Base-by-base conservation (phyloP, 345 rosid genomes). In the Balakata baccata region DNA sequence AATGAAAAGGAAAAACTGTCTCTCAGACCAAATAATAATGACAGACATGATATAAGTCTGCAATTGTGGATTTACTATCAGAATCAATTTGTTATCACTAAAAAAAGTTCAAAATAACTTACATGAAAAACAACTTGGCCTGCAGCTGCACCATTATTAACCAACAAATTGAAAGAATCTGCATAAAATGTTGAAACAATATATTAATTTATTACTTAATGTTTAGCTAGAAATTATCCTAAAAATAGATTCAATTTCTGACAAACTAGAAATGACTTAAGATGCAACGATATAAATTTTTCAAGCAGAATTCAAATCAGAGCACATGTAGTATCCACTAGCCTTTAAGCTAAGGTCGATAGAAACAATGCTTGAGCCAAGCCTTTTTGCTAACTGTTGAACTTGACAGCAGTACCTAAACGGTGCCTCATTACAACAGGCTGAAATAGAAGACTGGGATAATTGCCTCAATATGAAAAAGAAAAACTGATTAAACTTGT, bases 81-180 rank as follows among this genome's bases (percentile, higher is more conserved):
- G 13, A n/a, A 54, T 54, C 37, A 22, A 3, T 22, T 22, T 58
- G 5, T 22, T 7, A 54, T 54, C 6, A 18, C 11, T 58, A 37
- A 14, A 54, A 8, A 45, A 61, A 51, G 38, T 45, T 22, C 17
- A n/a, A 45, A 53, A 49, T 22, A 69, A 77, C 92, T 83, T 81
- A 94, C 98, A 20, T 94, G 98, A 85, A 89, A 94, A 75, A 94
- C 81, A 69, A 94, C 95, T 81, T 94, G 98, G 60, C 98, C 98
- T 41, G 98, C 98, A 78, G 98, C 87, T 60, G 88, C 91, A 68
- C 98, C 98, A 56, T 89, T 92, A 77, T 94, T 94, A 79, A 94
- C 95, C 82, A 94, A 79, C 77, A 94, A 85, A 84, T 94, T 92
- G 86, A 90, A 94, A 59, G 98, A 92, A 88, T 94, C 98, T 94